Evolutionary conservation across 495 filamentous ascomycete species (phyloP).

Genomic region (Hypoxylon trugodes): DNA sequence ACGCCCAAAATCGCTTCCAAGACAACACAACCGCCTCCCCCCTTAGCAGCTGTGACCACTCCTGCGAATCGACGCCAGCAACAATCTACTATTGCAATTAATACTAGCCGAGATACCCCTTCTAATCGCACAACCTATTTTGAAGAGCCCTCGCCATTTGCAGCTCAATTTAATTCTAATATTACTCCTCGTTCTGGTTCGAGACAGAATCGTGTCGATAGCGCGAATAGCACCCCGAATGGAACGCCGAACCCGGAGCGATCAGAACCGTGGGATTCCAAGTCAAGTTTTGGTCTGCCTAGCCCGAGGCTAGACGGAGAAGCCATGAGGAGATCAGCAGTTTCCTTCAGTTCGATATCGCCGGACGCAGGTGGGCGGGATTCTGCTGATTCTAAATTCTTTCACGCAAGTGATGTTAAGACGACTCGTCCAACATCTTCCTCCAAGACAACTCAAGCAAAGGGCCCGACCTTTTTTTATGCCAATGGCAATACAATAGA

Average conservation of each 20-base stretch:
- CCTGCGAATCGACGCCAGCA: conserved; percentile 42
- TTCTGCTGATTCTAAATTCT: conserved; percentile 69
- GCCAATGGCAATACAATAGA: conserved; percentile 56
- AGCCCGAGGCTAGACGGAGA: conserved; percentile 43
- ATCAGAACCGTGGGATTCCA: conserved; percentile 51
- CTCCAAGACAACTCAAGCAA: conserved; percentile 40
- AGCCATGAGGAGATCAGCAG: conserved; percentile 22
- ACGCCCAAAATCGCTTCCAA: conserved; percentile 57
- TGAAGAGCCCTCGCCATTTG: conserved; percentile 59
- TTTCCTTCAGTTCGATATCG: conserved; percentile 49
- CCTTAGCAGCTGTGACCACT: conserved; percentile 46
- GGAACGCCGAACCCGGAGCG: conserved; percentile 59
- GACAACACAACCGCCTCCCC: conserved; percentile 42
- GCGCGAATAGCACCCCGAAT: conserved; percentile 66
- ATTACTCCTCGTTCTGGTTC: conserved; percentile 77
- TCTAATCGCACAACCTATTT: conserved; percentile 23
- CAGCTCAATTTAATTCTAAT: conserved; percentile 67
- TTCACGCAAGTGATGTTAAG: conserved; percentile 77
- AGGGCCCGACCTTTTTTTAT: conserved; percentile 65
- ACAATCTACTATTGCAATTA: conserved; percentile 34
- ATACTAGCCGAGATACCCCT: conserved; percentile 16
- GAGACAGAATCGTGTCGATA: conserved; percentile 72
- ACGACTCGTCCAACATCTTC: conserved; percentile 47
- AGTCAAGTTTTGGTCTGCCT: conserved; percentile 47
- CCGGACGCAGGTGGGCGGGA: conserved; percentile 20